These are phyloP conservation scores for Globisporangium okanoganense DNA, from an alignment of 352 stramenopile genomes.

Conservation along the genomic window DNA sequence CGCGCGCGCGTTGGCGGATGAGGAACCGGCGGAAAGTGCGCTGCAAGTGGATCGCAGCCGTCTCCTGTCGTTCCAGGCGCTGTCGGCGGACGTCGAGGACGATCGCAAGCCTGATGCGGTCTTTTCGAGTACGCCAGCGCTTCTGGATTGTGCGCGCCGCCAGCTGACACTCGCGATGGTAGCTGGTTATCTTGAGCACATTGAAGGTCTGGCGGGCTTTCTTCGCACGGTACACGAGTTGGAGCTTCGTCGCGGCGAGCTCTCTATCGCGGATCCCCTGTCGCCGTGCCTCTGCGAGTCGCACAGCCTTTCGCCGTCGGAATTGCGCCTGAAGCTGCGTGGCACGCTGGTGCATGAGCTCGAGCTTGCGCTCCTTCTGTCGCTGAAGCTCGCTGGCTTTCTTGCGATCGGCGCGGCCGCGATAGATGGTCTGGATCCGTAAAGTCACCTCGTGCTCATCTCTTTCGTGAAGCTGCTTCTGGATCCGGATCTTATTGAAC, in stretches of 20 bases:
- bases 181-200: slow-evolving; percentile 36
- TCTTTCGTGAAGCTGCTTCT: slow-evolving; percentile 24
- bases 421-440: slow-evolving; percentile 57
- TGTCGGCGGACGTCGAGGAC: slow-evolving; percentile 32
- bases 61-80: slow-evolving; percentile 23
- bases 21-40: slow-evolving; percentile 35
- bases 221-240: slow-evolving; percentile 50
- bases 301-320: slow-evolving; percentile 36
- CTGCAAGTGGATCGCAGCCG: slow-evolving; percentile 46
- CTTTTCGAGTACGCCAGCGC: slow-evolving; percentile 42
- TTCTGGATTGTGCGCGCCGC: slow-evolving; percentile 43
- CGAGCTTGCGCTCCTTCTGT: slow-evolving; percentile 28
- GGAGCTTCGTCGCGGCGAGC: slow-evolving; percentile 50
- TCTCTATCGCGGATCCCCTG: slow-evolving; percentile 29
- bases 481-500: slow-evolving; percentile 29
- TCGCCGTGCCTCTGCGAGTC: slow-evolving; percentile 23
- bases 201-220: slow-evolving; percentile 36
- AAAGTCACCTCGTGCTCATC: slow-evolving; percentile 39
- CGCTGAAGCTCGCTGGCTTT: slow-evolving; percentile 30
- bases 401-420: slow-evolving; percentile 42
- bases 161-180: slow-evolving; percentile 30
- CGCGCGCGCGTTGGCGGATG: slow-evolving; percentile 38
- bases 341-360: slow-evolving; percentile 30
- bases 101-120: slow-evolving; percentile 41
- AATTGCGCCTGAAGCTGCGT: slow-evolving; percentile 50